Conservation (phyloP, 2,329 filamentous ascomycete genomes). For the Apiospora marii region DNA sequence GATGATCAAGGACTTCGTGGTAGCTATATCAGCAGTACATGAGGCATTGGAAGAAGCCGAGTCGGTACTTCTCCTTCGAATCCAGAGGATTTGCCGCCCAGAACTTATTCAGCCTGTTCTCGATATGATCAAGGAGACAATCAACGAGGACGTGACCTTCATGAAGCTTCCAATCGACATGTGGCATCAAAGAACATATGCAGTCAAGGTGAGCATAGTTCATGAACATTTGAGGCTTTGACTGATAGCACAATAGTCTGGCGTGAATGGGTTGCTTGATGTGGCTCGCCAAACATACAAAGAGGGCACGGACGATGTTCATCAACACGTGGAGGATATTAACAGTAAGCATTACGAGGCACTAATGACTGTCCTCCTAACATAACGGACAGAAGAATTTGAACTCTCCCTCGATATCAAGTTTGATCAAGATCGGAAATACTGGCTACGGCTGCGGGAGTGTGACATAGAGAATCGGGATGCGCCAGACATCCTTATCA, state of each 20-base stretch:
- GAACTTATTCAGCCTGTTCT: constrained; percentile 68
- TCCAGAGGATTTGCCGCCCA: constrained; percentile 74
- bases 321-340: constrained; percentile 66
- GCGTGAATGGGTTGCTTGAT: constrained; percentile 85
- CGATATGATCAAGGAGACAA: constrained; percentile 69
- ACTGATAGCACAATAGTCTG: constrained; percentile 61
- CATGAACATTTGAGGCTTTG: background rate
- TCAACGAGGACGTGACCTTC: constrained; percentile 84
- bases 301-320: constrained; percentile 81
- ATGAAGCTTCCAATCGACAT: constrained; percentile 83
- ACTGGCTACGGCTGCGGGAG: constrained; percentile 74
- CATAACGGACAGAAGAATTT: constrained; percentile 54
- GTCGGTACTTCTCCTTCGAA: constrained; percentile 70
- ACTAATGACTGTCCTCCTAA: background rate
- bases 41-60: constrained; percentile 71
- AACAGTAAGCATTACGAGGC: background rate
- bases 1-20: constrained; percentile 83
- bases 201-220: constrained; percentile 69
- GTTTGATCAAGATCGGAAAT: constrained; percentile 80
- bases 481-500: constrained; percentile 78
- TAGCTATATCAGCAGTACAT: constrained; percentile 71
- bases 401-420: constrained; percentile 71
- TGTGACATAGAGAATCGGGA: constrained; percentile 66
- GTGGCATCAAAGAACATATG: constrained; percentile 89
- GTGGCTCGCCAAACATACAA: constrained; percentile 90